Evolutionary conservation across 2,329 filamentous ascomycete species (phyloP).

Genomic region (Phyllosticta capitalensis): DNA sequence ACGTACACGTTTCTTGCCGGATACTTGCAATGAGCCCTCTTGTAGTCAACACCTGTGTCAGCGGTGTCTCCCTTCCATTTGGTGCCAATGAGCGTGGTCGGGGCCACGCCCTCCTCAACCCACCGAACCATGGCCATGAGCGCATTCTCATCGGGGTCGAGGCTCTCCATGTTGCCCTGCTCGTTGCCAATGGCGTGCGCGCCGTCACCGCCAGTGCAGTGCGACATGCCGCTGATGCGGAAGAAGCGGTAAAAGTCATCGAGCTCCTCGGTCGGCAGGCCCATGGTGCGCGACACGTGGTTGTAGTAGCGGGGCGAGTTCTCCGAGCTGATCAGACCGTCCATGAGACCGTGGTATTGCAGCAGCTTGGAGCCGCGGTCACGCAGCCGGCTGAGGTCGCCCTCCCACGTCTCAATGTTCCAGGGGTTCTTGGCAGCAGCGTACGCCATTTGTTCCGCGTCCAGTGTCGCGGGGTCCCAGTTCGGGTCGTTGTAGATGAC

Average conservation of each 20-base stretch:
- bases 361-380: conserved; percentile 37
- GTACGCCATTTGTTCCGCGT: conserved; percentile 32
- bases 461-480: conserved; percentile 33
- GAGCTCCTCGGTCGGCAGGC: conserved; percentile 21
- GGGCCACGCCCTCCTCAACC: conserved; percentile 36
- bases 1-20: conserved; percentile 26
- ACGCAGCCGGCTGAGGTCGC: conserved; percentile 28
- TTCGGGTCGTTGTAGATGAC: conserved; percentile 37
- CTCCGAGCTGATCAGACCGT: conserved; percentile 35
- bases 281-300: conserved; percentile 37
- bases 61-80: conserved; percentile 22
- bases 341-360: conserved; percentile 37
- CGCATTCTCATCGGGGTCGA: conserved; percentile 35
- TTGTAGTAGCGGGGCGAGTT: conserved; percentile 42
- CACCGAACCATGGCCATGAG: conserved; percentile 39
- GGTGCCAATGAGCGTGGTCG: conserved; percentile 30
- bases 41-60: conserved; percentile 15
- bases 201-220: conserved; percentile 42
- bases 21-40: conserved; percentile 25
- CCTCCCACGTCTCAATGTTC: conserved; percentile 33
- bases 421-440: conserved; percentile 28
- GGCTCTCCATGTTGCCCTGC: conserved; percentile 14
- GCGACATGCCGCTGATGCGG: conserved; percentile 42
- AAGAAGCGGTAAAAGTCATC: conserved; percentile 44
- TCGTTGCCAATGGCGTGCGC: conserved; percentile 30